These are phyloP conservation scores for Periconia sp. DNA, from an alignment of 2,329 filamentous ascomycete genomes.

Conservation along the genomic window DNA sequence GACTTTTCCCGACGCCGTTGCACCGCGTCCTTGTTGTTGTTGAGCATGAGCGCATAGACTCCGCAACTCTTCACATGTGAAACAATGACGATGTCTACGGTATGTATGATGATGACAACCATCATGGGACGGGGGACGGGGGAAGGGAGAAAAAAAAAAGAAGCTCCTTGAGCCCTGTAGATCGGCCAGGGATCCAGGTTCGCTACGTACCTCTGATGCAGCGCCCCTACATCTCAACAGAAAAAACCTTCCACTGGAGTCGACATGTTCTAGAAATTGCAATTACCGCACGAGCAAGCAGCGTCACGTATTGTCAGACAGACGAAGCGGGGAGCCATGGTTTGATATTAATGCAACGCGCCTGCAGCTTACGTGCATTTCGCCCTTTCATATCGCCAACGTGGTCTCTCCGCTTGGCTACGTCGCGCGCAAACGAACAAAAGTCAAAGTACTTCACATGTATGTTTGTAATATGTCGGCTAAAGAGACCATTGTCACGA, in stretches of 20 bases:
- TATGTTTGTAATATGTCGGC: background rate
- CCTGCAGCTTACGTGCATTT: conserved; percentile 5
- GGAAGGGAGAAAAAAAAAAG: background rate
- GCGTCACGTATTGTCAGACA: background rate
- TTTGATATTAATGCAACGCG: too few species aligned
- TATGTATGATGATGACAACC: background rate
- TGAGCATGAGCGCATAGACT: background rate
- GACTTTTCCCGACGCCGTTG: too few species aligned
- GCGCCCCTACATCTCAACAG: conserved; percentile 1
- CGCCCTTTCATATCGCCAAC: conserved; percentile 3
- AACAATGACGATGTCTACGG: background rate
- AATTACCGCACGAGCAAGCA: background rate
- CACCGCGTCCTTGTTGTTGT: background rate
- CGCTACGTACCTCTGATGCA: background rate
- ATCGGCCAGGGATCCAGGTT: background rate
- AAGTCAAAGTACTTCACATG: background rate
- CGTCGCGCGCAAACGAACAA: background rate
- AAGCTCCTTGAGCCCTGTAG: background rate
- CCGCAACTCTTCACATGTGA: background rate
- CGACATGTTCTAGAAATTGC: background rate
- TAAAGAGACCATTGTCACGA: background rate
- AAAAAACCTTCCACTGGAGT: background rate
- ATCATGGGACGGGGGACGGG: background rate
- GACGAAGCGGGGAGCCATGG: too few species aligned
- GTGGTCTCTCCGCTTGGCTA: background rate